Evolutionary conservation across 1,139 yeast species (phyloP), one percentile per base, ranked within the genome.

Genomic region (Dujonia santamariae): DNA sequence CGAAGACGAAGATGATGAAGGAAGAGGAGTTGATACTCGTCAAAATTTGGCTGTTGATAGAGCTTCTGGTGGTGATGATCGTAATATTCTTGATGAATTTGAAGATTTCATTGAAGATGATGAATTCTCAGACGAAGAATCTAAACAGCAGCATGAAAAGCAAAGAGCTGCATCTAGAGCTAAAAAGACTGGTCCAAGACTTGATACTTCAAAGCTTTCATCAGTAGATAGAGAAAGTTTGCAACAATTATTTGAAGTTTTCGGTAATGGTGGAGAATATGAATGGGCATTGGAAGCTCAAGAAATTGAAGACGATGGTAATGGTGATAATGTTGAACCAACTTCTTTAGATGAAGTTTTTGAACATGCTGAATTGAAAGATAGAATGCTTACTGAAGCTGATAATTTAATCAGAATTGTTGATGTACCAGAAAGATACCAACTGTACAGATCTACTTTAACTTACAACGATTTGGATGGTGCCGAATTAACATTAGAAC

Each of bases 51-150:
- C 26, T 17, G 32, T 20, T 14, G 33, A 28, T 12, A 11, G 22
- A 36, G 42, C 14, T 34, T 27, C 39, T 25, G 39, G n/a, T 11
- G 22, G 24, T 8, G 37, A 35, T n/a, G 37, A 26, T 41, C 23
- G 65, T 24, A 61, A 67, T 46, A 63, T 65, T 31, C 53, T 80
- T 47, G 95, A 88, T 53, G 98, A 92, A 56, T 81, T 92, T 51
- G 98, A 88, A 54, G 98, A 90, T 55, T 92, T 92, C 63, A 92
- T 92, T 48, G 98, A 90, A 58, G 97, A 92, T 44, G 98, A 92
- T 56, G 97, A 90, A 55, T 84, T 84, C 53, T 86, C 95, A 3
- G 97, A 88, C 50, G 85, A 78, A 44, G 69, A 61, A 17, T 52
- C 60, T 12, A 58, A 61, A 36, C 57, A 57, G 34, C 55, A 55